phyloP scores from a whole-genome alignment of 2,329 filamentous ascomycete genomes.

The Ceratocystis smalleyi region DNA sequence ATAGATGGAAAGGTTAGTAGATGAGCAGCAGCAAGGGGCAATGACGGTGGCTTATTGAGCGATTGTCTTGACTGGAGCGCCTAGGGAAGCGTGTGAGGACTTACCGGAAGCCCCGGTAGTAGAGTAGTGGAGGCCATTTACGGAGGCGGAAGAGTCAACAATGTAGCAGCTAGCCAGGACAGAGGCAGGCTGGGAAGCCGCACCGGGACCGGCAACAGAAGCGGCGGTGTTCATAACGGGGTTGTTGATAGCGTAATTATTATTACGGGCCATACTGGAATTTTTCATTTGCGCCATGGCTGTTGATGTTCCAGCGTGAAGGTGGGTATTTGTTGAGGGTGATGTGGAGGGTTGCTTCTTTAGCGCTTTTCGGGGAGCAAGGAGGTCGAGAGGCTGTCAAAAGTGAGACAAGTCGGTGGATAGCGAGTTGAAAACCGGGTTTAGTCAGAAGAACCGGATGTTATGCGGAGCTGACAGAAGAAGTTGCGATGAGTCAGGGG shows the following conservation, averaged over 20 bases:
- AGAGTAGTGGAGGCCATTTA: slow-evolving; percentile 87
- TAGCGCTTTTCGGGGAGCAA: slow-evolving; percentile 6
- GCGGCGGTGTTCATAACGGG: slow-evolving; percentile 33
- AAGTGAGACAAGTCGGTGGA: background rate
- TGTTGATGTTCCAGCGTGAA: slow-evolving; percentile 20
- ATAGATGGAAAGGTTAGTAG: slow-evolving; percentile 17
- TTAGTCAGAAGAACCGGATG: too few relatives aligned
- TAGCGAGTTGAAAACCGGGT: background rate
- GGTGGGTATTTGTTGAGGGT: background rate
- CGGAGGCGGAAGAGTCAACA: slow-evolving; percentile 54
- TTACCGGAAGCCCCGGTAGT: slow-evolving; percentile 73
- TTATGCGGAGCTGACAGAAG: too few relatives aligned
- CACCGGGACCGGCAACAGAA: too few relatives aligned
- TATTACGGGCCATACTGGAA: slow-evolving; percentile 52
- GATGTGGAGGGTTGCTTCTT: slow-evolving; percentile 12
- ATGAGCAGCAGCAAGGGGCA: background rate
- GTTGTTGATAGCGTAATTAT: slow-evolving; percentile 53
- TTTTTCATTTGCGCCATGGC: slow-evolving; percentile 56
- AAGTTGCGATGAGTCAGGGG: too few relatives aligned
- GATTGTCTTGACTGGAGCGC: background rate
- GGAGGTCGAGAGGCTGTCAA: background rate
- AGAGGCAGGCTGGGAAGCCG: slow-evolving; percentile 38
- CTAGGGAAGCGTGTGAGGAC: slow-evolving; percentile 19
- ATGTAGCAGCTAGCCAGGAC: slow-evolving; percentile 86
- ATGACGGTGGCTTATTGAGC: background rate